Conservation (phyloP, 202 grass and related monocot species). For the Cymbopogon flexuosus region DNA sequence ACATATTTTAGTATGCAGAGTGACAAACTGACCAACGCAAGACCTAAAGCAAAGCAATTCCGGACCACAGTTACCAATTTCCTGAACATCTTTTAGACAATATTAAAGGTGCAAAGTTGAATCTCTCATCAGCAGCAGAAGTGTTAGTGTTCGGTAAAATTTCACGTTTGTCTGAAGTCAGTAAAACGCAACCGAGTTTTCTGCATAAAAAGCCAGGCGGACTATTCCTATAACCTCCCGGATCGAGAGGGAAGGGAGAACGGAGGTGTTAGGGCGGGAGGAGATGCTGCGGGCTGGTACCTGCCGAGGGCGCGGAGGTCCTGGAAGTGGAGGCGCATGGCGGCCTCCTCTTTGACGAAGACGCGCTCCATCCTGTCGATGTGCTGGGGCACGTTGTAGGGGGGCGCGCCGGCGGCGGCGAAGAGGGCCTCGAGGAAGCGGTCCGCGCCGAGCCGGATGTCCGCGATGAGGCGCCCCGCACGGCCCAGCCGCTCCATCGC, state of each 20-base stretch:
- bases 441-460: slow-evolving; percentile 81
- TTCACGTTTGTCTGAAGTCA: background rate
- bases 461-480: slow-evolving; percentile 74
- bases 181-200: background rate
- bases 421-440: slow-evolving; percentile 87
- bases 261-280: background rate
- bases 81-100: slow-evolving; percentile 1
- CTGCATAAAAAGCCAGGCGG: background rate
- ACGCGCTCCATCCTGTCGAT: slow-evolving; percentile 34
- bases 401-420: slow-evolving; percentile 38
- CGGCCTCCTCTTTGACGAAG: slow-evolving; percentile 51
- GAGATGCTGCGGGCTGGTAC: slow-evolving; percentile 24
- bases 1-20: background rate
- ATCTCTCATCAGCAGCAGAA: background rate
- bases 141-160: background rate
- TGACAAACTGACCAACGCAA: background rate
- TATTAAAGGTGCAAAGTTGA: background rate
- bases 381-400: slow-evolving; percentile 34
- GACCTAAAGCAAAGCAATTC: background rate
- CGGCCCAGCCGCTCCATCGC: slow-evolving; percentile 81
- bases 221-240: background rate
- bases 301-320: slow-evolving; percentile 85
- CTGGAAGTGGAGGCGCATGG: slow-evolving; percentile 78
- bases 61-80: background rate
- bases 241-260: background rate